Percentiles rank a stretch among this genome's conserved stretches.
These are phyloP conservation scores for Echinochloa phyllopogon DNA, from an alignment of 176 grass and related monocot genomes.

Conservation along the genomic window DNA sequence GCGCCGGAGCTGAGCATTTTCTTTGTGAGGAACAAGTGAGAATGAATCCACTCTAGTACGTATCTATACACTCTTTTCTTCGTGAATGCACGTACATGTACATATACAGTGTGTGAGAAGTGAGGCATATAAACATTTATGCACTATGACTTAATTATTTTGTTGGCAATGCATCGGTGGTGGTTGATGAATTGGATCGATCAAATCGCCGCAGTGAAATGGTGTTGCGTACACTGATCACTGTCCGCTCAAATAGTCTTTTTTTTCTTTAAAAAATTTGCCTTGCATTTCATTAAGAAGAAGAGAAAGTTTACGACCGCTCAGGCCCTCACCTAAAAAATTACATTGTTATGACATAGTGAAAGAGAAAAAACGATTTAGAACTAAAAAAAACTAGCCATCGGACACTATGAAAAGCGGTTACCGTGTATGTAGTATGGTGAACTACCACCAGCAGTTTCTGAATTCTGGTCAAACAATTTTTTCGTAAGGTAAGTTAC, in stretches of 20 bases:
- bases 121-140: not conserved
- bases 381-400: no score
- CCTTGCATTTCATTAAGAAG: no score
- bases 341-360: no score
- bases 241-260: not conserved
- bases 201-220: not conserved
- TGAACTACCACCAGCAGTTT: not conserved
- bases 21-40: slow-evolving; percentile 86
- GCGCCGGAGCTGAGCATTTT: slow-evolving; percentile 82
- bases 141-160: not conserved
- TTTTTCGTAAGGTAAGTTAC: not conserved
- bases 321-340: no score
- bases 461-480: not conserved
- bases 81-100: not conserved
- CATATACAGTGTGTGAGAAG: not conserved
- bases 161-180: not conserved
- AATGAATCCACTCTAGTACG: not conserved
- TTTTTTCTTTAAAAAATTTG: no score
- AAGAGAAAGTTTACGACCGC: no score
- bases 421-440: not conserved
- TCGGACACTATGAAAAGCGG: no score
- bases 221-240: not conserved
- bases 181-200: not conserved
- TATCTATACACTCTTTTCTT: not conserved
- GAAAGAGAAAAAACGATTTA: no score